Percentiles rank a stretch among this genome's conserved stretches.
Evolutionary conservation across 1,284 basidiomycete species (phyloP).

Genomic region (Ustilago xerochloae): DNA sequence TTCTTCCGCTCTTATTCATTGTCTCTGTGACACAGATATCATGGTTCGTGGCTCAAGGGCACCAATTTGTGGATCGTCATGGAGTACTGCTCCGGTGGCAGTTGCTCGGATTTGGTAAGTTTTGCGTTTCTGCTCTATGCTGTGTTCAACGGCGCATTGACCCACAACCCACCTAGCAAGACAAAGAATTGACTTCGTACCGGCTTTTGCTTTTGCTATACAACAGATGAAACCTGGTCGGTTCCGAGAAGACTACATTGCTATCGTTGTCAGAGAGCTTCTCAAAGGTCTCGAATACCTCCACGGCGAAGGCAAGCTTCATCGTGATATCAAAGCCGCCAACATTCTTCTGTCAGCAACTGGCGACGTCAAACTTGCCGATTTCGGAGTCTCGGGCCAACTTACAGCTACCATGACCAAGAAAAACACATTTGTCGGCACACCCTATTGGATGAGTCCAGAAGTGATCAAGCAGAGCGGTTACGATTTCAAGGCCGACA

Average conservation of each 20-base stretch:
- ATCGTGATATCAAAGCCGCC: slow-evolving; percentile 98
- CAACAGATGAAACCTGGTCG: slow-evolving; percentile 94
- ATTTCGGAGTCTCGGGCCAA: slow-evolving; percentile 99
- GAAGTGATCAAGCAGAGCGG: slow-evolving; percentile 99
- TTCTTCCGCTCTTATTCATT: not conserved
- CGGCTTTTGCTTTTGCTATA: not conserved
- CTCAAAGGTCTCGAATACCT: slow-evolving; percentile 93
- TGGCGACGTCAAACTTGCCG: slow-evolving; percentile 97
- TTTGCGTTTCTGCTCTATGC: not conserved
- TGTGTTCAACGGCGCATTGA: not conserved
- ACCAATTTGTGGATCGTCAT: slow-evolving; percentile 97
- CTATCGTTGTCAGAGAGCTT: slow-evolving; percentile 92
- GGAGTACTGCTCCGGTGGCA: slow-evolving; percentile 81
- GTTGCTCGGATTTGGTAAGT: slow-evolving; percentile 71
- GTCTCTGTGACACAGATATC: slow-evolving; percentile 79
- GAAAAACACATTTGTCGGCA: slow-evolving; percentile 94
- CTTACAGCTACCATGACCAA: slow-evolving; percentile 91
- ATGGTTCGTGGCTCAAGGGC: slow-evolving; percentile 93
- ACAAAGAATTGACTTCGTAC: not conserved
- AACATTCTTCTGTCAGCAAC: slow-evolving; percentile 92
- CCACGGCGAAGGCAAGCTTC: slow-evolving; percentile 93
- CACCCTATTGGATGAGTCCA: slow-evolving; percentile 83
- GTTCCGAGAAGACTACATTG: slow-evolving; percentile 98
- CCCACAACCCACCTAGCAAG: not conserved
- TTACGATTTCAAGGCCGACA: slow-evolving; percentile 98